These are phyloP conservation scores for Apophysomyces elegans DNA, from an alignment of 371 early-diverging fungal species.

Conservation along the genomic window DNA sequence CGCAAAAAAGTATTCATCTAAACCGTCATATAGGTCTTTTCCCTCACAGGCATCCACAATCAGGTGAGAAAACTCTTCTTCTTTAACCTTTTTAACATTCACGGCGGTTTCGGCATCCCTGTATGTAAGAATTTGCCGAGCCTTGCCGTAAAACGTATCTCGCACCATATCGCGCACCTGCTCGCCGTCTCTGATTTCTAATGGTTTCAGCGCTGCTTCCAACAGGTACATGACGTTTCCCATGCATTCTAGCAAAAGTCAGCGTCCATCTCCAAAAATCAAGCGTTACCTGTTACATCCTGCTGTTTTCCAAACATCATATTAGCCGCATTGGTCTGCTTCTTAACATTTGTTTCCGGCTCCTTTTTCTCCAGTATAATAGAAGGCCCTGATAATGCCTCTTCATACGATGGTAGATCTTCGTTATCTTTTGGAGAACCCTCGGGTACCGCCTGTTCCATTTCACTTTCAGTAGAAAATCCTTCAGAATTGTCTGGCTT, in stretches of 20 bases:
- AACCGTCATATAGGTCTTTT: conserved; percentile 60
- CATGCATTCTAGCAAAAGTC: conserved; percentile 62
- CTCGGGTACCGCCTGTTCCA: background rate
- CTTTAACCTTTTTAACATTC: conserved; percentile 46
- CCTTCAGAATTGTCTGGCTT: background rate
- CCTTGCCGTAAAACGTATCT: conserved; percentile 68
- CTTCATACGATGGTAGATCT: conserved; percentile 22
- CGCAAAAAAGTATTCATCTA: conserved; percentile 68
- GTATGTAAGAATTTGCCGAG: conserved; percentile 61
- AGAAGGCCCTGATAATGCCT: background rate
- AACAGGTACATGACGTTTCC: conserved; percentile 69
- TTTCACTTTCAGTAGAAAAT: background rate
- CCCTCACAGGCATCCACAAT: conserved; percentile 65
- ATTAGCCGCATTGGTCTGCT: conserved; percentile 28
- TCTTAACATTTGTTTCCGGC: conserved; percentile 7
- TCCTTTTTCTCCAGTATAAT: conserved; percentile 12
- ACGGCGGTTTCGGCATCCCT: conserved; percentile 42
- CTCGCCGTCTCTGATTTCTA: conserved; percentile 38
- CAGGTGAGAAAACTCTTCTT: conserved; percentile 69
- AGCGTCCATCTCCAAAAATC: background rate
- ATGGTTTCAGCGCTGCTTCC: conserved; percentile 56
- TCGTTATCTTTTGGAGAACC: background rate
- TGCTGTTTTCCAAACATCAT: conserved; percentile 72
- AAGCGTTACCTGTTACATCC: conserved; percentile 59
- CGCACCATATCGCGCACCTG: conserved; percentile 50